Evolutionary conservation across 1,139 yeast genomes (phyloP), one percentile per base, ranked within the genome.

Genomic region (Debaryomyces fabryi): DNA sequence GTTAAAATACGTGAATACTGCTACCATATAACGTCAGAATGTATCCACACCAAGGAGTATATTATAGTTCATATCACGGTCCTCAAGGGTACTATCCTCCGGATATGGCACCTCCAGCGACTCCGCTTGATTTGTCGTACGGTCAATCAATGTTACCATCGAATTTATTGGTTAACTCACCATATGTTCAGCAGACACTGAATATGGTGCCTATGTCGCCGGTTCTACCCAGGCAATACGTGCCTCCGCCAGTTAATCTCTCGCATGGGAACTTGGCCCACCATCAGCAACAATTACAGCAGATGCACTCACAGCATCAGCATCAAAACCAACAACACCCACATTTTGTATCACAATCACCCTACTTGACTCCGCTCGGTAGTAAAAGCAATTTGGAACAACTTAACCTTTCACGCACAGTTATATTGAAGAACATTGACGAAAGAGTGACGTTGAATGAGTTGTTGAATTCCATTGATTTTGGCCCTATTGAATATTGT

Each of bases 111-210:
- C 50, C 51, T n/a, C 62, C 58, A 40, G 44, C 54, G 42, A 73
- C 84, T 2, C 85, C 86, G 0, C 71, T 80, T 54, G 86, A 82
- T 55, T 61, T 77, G 49, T 64, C 74, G 5, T 81, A 79, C 58
- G 81, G 85, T 8, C 78, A 85, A n/a, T 81, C 87, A 15, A 74
- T 86, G 75, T 68, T 87, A 35, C 93, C 93, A 1, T 77, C 88
- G 23, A 89, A 85, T 58, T 67, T 87, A 47, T 68, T 87, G 45
- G 69, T 85, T 54, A 82, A 83, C 18, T 83, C 92, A 0, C 93
- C 93, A 0, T 86, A 81, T 59, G 76, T 81, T 38, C 62, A 63
- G 21, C 69, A 41, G 24, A 59, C 21, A 40, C 52, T 45, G 38
- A 45, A 48, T 46, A 51, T 51, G 49, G 43, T 49, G 10, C 51